Percentiles rank a stretch among this genome's conserved stretches.
Evolutionary conservation across 2,329 filamentous ascomycete species (phyloP).

Genomic region (Pleomassaria siparia): DNA sequence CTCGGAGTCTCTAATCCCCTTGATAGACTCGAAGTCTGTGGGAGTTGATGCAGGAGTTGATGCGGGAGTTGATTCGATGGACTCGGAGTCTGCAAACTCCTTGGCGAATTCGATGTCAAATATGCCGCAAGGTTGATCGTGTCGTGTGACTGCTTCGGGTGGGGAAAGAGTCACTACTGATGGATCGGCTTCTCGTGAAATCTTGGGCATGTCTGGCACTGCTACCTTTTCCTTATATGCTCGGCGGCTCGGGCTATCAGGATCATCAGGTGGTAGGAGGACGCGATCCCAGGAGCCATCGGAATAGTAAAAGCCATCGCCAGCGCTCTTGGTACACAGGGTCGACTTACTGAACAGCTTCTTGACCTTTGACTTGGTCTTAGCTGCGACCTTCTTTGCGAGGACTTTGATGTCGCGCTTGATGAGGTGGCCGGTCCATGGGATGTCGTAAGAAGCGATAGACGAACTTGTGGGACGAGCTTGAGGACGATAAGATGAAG

Average conservation of each 20-base stretch:
- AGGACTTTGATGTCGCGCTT: conserved; percentile 20
- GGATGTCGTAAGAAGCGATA: conserved; percentile 2
- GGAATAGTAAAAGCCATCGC: neutral
- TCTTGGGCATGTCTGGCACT: neutral
- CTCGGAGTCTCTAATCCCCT: too few relatives aligned
- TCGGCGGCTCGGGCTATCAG: too few relatives aligned
- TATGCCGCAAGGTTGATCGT: too few relatives aligned
- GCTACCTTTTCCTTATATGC: neutral
- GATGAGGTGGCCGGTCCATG: conserved; percentile 16
- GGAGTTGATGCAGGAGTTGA: too few relatives aligned
- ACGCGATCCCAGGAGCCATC: neutral
- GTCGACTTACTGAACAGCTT: neutral
- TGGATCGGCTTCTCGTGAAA: too few relatives aligned
- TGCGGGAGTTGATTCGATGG: too few relatives aligned
- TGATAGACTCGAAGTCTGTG: too few relatives aligned
- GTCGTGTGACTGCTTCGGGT: too few relatives aligned
- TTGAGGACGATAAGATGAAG: neutral
- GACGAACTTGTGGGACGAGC: neutral
- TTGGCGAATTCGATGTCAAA: too few relatives aligned
- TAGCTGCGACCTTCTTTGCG: conserved; percentile 3
- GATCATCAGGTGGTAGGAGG: neutral
- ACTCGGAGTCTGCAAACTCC: too few relatives aligned
- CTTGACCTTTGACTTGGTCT: conserved; percentile 7
- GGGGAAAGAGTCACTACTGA: too few relatives aligned
- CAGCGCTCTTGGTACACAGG: neutral